A percentile compares a stretch with the other conserved stretches of the same genome.
Conservation (phyloP, 495 filamentous ascomycete genomes). For the Penicillium robsamsonii region DNA sequence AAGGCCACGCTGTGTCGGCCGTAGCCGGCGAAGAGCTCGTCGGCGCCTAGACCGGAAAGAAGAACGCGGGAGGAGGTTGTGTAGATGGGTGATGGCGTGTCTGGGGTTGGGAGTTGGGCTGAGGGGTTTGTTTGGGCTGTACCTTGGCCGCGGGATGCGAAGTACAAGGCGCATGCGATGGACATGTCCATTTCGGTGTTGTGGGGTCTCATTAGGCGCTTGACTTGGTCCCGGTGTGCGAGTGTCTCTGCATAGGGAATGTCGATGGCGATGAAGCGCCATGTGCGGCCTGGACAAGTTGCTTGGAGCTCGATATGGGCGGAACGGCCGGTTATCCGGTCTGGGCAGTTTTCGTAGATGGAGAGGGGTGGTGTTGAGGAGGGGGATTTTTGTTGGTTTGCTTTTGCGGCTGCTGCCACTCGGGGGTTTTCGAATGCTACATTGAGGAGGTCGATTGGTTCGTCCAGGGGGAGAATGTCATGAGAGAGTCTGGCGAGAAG, state of each 20-base stretch:
- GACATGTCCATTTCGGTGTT: slow-evolving; percentile 99
- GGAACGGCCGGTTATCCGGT: slow-evolving; percentile 78
- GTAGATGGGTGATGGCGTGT: slow-evolving; percentile 40
- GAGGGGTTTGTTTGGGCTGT: slow-evolving; percentile 9
- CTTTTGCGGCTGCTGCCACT: slow-evolving; percentile 46
- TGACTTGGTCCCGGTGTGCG: slow-evolving; percentile 64
- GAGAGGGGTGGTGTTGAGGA: slow-evolving; percentile 25
- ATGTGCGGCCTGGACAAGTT: slow-evolving; percentile 69
- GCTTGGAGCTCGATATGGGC: slow-evolving; percentile 69
- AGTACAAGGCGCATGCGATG: slow-evolving; percentile 91
- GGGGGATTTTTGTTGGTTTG: slow-evolving; percentile 8
- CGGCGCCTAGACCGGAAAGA: slow-evolving; percentile 89
- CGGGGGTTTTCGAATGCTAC: slow-evolving; percentile 96
- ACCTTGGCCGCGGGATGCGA: slow-evolving; percentile 80
- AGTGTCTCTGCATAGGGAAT: slow-evolving; percentile 75
- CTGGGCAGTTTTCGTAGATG: slow-evolving; percentile 80
- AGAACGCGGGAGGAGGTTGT: slow-evolving; percentile 75
- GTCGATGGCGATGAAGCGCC: slow-evolving; percentile 81
- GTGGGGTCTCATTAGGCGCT: slow-evolving; percentile 82
- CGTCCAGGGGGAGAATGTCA: slow-evolving; percentile 63
- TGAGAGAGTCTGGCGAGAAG: slow-evolving; percentile 81
- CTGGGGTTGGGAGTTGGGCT: not conserved
- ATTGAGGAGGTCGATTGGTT: slow-evolving; percentile 85
- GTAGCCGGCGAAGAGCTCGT: slow-evolving; percentile 96
- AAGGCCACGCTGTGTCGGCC: slow-evolving; percentile 79